A percentile compares a stretch with the other conserved stretches of the same genome.
Conservation (phyloP, 2,329 filamentous ascomycete species). For the Gnomoniopsis smithogilvyi region DNA sequence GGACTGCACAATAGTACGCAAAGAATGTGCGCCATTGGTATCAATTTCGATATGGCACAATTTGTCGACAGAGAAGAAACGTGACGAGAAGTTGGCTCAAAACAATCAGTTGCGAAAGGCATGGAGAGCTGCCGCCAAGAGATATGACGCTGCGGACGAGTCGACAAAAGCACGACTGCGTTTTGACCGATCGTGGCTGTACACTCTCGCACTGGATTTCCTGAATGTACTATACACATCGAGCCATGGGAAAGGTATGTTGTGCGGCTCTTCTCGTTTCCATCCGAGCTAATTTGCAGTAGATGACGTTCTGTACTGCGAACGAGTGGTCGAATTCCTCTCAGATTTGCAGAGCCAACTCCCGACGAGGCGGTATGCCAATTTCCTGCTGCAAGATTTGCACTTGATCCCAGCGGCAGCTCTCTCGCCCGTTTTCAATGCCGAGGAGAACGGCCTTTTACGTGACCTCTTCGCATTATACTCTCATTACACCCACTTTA, state of each 20-base stretch:
- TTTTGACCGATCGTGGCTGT: conserved; percentile 94
- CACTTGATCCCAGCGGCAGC: conserved; percentile 76
- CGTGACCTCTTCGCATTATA: conserved; percentile 80
- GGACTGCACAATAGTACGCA: conserved; percentile 83
- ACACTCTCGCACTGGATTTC: conserved; percentile 81
- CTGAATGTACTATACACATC: conserved; percentile 66
- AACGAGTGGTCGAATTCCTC: conserved; percentile 88
- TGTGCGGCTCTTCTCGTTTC: conserved; percentile 1
- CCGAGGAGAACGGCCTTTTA: conserved; percentile 71
- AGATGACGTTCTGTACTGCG: conserved; percentile 78
- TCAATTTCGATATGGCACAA: conserved; percentile 97
- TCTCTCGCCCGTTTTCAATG: conserved; percentile 74
- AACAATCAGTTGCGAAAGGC: conserved; percentile 76
- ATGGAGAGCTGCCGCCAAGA: conserved; percentile 83
- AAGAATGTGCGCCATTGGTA: conserved; percentile 93
- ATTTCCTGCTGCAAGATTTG: conserved; percentile 80
- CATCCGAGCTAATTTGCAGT: conserved; percentile 24
- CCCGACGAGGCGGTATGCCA: conserved; percentile 90
- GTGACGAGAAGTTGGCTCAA: conserved; percentile 71
- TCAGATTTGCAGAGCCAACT: conserved; percentile 90
- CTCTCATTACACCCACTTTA: conserved; percentile 82
- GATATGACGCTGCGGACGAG: conserved; percentile 85
- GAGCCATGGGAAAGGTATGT: conserved; percentile 43
- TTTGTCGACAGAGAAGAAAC: conserved; percentile 70
- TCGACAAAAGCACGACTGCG: conserved; percentile 72